These are phyloP conservation scores for Chloranthus sessilifolius DNA, from an alignment of 164 flowering plant species.

Conservation along the genomic window DNA sequence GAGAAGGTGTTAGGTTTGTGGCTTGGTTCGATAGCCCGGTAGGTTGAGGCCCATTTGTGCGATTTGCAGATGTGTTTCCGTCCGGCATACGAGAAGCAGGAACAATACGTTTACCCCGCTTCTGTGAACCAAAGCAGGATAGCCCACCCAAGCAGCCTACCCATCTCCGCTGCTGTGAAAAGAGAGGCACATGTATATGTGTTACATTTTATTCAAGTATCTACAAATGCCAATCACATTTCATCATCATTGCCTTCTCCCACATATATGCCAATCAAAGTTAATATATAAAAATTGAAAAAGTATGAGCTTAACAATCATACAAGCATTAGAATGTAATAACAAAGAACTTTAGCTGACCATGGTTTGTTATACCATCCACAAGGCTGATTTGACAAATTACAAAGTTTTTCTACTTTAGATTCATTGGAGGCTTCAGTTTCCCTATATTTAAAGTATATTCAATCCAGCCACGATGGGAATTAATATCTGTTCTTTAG, in stretches of 20 bases:
- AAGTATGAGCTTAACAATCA: no score
- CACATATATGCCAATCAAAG: neutral
- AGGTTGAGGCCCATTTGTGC: constrained; percentile 66
- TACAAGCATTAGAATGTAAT: neutral
- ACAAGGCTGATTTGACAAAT: no score
- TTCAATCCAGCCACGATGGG: no score
- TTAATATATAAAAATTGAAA: neutral
- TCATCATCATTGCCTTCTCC: neutral
- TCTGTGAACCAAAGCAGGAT: constrained; percentile 69
- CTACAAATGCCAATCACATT: neutral
- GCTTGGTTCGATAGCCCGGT: constrained; percentile 47
- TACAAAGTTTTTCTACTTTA: no score
- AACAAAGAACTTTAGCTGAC: neutral
- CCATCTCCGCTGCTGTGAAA: constrained; percentile 78
- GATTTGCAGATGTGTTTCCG: constrained; percentile 47
- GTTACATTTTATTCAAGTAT: constrained; percentile 1
- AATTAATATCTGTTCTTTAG: no score
- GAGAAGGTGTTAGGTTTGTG: constrained; percentile 50
- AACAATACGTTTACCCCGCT: constrained; percentile 84
- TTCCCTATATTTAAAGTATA: no score
- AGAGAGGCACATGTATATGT: constrained; percentile 3
- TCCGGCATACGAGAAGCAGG: constrained; percentile 86
- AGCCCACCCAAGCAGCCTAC: constrained; percentile 66
- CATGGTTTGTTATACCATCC: no score
- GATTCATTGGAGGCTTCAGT: no score